Percentiles rank a stretch among this genome's conserved stretches.
phyloP scores from a whole-genome alignment of 2,329 filamentous ascomycete species.

The Macrophomina pseudophaseolina region DNA sequence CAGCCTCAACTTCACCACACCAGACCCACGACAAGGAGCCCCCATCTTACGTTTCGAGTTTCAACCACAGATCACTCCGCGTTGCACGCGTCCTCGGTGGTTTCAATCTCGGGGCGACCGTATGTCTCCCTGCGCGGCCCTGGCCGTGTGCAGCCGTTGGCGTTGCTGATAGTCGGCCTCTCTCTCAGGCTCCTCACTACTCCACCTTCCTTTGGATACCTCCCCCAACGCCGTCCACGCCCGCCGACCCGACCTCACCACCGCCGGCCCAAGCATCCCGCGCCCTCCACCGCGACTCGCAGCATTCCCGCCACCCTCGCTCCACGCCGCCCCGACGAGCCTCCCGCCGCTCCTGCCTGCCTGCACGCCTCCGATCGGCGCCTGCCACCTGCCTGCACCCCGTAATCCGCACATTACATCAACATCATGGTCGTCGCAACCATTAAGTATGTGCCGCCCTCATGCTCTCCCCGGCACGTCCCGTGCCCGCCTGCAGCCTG shows the following conservation, averaged over 20 bases:
- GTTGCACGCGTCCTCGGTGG: conserved; percentile 38
- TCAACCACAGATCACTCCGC: conserved; percentile 41
- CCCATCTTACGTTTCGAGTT: conserved; percentile 40
- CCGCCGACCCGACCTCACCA: neutral
- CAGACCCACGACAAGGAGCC: conserved; percentile 25
- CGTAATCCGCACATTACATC: conserved; percentile 16
- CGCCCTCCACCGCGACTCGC: conserved; percentile 24
- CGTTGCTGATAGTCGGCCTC: conserved; percentile 37
- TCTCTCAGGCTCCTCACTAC: conserved; percentile 36
- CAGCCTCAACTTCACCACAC: neutral
- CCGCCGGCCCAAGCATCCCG: conserved; percentile 5
- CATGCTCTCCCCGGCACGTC: neutral
- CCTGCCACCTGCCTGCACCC: conserved; percentile 18
- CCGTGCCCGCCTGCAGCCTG: neutral
- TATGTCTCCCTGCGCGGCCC: conserved; percentile 35
- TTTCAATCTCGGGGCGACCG: conserved; percentile 38
- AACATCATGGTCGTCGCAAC: conserved; percentile 48
- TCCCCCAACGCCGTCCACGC: conserved; percentile 17
- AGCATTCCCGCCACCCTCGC: conserved; percentile 31
- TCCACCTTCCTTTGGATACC: conserved; percentile 46
- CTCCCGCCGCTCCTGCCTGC: conserved; percentile 28
- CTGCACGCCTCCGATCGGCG: conserved; percentile 30
- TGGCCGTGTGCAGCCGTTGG: conserved; percentile 28
- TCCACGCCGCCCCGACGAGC: conserved; percentile 16
- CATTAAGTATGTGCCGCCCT: conserved; percentile 44